Percentiles rank a stretch among this genome's conserved stretches.
Evolutionary conservation across 2,329 filamentous ascomycete species (phyloP).

Genomic region (Neonectria sp.): DNA sequence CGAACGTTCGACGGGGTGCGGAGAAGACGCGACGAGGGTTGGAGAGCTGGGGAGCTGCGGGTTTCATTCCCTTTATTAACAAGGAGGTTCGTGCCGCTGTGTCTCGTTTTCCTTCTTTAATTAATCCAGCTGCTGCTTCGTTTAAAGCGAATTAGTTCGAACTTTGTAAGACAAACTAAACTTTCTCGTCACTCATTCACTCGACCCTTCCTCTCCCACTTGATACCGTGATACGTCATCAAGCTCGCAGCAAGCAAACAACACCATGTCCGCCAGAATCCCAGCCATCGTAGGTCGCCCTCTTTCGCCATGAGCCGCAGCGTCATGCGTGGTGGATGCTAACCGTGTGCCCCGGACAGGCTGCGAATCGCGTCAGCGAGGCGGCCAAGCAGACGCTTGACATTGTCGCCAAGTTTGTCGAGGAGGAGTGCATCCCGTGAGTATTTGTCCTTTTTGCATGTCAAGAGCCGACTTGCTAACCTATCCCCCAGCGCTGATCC

Average conservation of each 20-base stretch:
- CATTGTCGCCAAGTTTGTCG: conserved; percentile 93
- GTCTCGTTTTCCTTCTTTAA: not conserved
- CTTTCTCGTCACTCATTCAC: not conserved
- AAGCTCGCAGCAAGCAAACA: conserved; percentile 9
- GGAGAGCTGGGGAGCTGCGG: not conserved
- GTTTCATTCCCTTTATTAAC: not conserved
- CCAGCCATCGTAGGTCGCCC: conserved; percentile 51
- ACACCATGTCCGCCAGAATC: conserved; percentile 52
- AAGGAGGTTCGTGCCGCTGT: not conserved
- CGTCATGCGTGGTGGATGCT: not conserved
- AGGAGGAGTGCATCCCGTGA: conserved; percentile 92
- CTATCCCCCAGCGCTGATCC: conserved; percentile 75
- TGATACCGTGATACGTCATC: conserved; percentile 21
- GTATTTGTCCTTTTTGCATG: conserved; percentile 41
- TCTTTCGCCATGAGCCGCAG: not conserved
- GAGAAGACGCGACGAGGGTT: conserved; percentile 38
- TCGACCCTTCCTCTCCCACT: not conserved
- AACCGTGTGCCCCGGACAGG: conserved; percentile 50
- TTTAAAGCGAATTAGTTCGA: not conserved
- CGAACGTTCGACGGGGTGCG: conserved; percentile 46
- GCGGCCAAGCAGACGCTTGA: conserved; percentile 88
- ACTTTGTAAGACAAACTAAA: not conserved
- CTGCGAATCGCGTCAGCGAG: conserved; percentile 79
- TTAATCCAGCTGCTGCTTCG: not conserved
- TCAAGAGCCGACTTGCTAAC: conserved; percentile 22